A percentile compares a stretch with the other conserved stretches of the same genome.
These are phyloP conservation scores for Penicillium maclennaniae DNA, from an alignment of 495 filamentous ascomycete species.

Conservation along the genomic window DNA sequence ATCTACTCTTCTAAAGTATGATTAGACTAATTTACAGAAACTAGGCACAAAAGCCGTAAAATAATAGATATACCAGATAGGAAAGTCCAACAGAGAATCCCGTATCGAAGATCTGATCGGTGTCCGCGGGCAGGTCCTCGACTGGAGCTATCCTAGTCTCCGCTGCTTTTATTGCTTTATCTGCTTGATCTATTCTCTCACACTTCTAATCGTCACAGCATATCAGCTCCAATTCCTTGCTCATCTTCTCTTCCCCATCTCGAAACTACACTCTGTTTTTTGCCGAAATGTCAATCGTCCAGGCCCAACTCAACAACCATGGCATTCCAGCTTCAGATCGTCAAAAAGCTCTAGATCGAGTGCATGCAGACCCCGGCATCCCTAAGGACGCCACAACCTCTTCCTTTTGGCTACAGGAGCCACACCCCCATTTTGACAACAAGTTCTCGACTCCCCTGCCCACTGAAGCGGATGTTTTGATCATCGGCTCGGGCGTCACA, in stretches of 20 bases:
- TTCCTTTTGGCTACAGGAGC: slow-evolving; percentile 70
- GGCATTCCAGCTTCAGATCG: slow-evolving; percentile 14
- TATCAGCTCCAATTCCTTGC: not conserved
- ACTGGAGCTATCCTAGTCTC: not conserved
- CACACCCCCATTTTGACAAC: slow-evolving; percentile 53
- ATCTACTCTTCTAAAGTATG: not conserved
- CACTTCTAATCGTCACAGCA: not conserved
- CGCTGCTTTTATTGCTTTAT: not conserved
- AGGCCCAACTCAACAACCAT: slow-evolving; percentile 16
- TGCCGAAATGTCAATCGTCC: slow-evolving; percentile 25
- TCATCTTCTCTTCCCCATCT: not conserved
- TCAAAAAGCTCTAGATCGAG: slow-evolving; percentile 26
- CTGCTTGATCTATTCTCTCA: not conserved
- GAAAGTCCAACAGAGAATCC: slow-evolving; percentile 17
- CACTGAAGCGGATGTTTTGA: slow-evolving; percentile 54
- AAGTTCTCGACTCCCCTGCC: slow-evolving; percentile 60
- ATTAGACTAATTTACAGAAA: not conserved
- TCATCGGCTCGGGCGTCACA: slow-evolving; percentile 72
- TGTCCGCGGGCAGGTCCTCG: not conserved
- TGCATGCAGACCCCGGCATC: slow-evolving; percentile 29
- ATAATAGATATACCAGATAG: not conserved
- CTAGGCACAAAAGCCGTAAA: not conserved
- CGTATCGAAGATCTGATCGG: slow-evolving; percentile 8
- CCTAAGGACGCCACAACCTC: slow-evolving; percentile 49
- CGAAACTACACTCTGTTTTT: not conserved